A percentile compares a stretch with the other conserved stretches of the same genome.
Conservation (phyloP, 1,284 basidiomycete species). For the Porogramme epimiltina region DNA sequence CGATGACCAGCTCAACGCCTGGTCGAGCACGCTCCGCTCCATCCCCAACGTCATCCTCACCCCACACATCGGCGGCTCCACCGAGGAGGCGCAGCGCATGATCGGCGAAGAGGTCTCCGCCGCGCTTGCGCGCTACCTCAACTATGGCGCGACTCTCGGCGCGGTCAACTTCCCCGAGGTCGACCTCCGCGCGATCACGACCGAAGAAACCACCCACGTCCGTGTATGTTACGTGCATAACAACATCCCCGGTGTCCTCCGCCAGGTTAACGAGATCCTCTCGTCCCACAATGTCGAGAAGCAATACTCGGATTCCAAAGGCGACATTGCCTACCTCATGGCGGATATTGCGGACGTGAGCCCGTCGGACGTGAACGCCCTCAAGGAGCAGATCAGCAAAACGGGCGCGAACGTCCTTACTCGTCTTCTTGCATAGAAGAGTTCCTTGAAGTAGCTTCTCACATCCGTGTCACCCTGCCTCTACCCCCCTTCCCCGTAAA, state of each 20-base stretch:
- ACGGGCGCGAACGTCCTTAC: slow-evolving; percentile 90
- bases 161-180: slow-evolving; percentile 99
- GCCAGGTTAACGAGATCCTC: slow-evolving; percentile 91
- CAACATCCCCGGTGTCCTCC: slow-evolving; percentile 97
- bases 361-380: slow-evolving; percentile 77
- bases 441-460: slow-evolving; percentile 37
- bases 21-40: slow-evolving; percentile 73
- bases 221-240: slow-evolving; percentile 96
- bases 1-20: slow-evolving; percentile 83
- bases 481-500: slow-evolving; percentile 18
- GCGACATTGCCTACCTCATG: slow-evolving; percentile 93
- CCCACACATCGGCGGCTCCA: slow-evolving; percentile 98
- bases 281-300: slow-evolving; percentile 98
- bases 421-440: slow-evolving; percentile 76
- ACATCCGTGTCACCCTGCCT: background rate
- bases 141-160: slow-evolving; percentile 88
- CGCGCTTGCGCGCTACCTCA: slow-evolving; percentile 88
- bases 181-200: slow-evolving; percentile 89
- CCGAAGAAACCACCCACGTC: slow-evolving; percentile 80
- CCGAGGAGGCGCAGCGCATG: slow-evolving; percentile 97
- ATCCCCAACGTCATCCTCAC: slow-evolving; percentile 93
- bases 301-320: slow-evolving; percentile 97
- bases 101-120: slow-evolving; percentile 95
- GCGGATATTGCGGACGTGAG: slow-evolving; percentile 95
- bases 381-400: slow-evolving; percentile 82